These are phyloP conservation scores for Pythium phragmitis DNA, from an alignment of 352 stramenopile species.

Conservation along the genomic window DNA sequence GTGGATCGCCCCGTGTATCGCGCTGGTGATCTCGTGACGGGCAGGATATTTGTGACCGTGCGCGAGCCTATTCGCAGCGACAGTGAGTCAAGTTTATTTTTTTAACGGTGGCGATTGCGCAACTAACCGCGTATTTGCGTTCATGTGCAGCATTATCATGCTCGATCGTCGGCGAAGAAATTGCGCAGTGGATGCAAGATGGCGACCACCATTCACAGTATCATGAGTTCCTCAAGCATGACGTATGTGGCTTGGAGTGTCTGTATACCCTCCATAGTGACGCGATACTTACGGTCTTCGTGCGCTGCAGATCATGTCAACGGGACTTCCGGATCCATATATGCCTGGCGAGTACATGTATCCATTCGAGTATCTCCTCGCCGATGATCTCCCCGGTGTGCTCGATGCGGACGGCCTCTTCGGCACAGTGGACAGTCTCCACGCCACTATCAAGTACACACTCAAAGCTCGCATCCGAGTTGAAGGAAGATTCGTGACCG, in stretches of 20 bases:
- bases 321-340: slow-evolving; percentile 47
- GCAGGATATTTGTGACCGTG: slow-evolving; percentile 51
- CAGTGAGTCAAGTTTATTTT: slow-evolving; percentile 32
- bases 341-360: slow-evolving; percentile 69
- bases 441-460: slow-evolving; percentile 78
- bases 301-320: slow-evolving; percentile 43
- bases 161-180: slow-evolving; percentile 60
- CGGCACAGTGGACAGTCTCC: slow-evolving; percentile 45
- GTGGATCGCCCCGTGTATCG: slow-evolving; percentile 63
- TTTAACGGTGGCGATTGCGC: not conserved
- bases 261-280: not conserved
- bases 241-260: slow-evolving; percentile 28
- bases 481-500: slow-evolving; percentile 63
- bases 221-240: slow-evolving; percentile 62
- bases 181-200: slow-evolving; percentile 61
- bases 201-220: slow-evolving; percentile 66
- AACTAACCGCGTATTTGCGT: not conserved
- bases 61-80: slow-evolving; percentile 54
- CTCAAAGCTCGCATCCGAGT: slow-evolving; percentile 69
- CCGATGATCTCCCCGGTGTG: slow-evolving; percentile 48
- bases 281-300: not conserved
- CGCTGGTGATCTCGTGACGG: slow-evolving; percentile 53
- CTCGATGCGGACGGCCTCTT: slow-evolving; percentile 57
- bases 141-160: slow-evolving; percentile 45
- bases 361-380: slow-evolving; percentile 62